phyloP scores from a whole-genome alignment of 805 yeast genomes.

The Candida xiaguanensis region DNA sequence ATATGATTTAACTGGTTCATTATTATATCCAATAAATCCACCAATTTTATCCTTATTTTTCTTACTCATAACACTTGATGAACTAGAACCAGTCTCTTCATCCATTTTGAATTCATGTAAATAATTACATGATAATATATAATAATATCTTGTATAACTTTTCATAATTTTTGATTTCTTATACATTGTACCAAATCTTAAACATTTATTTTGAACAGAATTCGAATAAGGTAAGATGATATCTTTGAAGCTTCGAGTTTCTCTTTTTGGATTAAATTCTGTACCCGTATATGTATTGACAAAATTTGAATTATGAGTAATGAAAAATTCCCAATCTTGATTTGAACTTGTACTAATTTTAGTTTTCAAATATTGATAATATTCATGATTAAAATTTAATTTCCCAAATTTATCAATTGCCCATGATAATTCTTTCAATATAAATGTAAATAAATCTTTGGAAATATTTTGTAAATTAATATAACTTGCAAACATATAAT shows the following conservation, averaged over 20 bases:
- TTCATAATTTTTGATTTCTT: conserved; percentile 39
- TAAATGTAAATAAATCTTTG: conserved; percentile 33
- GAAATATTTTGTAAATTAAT: conserved; percentile 40
- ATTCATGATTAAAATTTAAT: conserved; percentile 17
- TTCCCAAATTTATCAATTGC: conserved; percentile 33
- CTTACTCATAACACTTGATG: conserved; percentile 1
- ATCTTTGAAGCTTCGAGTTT: conserved; percentile 44
- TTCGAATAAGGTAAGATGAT: conserved; percentile 30
- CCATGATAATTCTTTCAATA: conserved; percentile 32
- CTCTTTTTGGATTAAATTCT: conserved; percentile 46
- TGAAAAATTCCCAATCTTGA: conserved; percentile 37
- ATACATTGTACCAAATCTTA: conserved; percentile 39
- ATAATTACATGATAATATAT: conserved; percentile 40
- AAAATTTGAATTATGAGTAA: conserved; percentile 48
- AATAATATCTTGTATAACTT: conserved; percentile 34
- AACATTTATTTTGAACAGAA: conserved; percentile 37
- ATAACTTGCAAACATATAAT: conserved; percentile 39
- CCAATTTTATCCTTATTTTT: conserved; percentile 24
- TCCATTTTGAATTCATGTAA: conserved; percentile 41
- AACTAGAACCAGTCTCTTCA: conserved; percentile 11
- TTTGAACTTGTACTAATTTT: conserved; percentile 23
- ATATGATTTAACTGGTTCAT: conserved; percentile 37
- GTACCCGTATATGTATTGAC: conserved; percentile 37
- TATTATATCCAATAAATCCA: conserved; percentile 38
- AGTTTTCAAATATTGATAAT: conserved; percentile 22